Percentiles rank a stretch among this genome's conserved stretches.
Evolutionary conservation across 257 asterid species (phyloP).

Genomic region (Solanum medicagineum): DNA sequence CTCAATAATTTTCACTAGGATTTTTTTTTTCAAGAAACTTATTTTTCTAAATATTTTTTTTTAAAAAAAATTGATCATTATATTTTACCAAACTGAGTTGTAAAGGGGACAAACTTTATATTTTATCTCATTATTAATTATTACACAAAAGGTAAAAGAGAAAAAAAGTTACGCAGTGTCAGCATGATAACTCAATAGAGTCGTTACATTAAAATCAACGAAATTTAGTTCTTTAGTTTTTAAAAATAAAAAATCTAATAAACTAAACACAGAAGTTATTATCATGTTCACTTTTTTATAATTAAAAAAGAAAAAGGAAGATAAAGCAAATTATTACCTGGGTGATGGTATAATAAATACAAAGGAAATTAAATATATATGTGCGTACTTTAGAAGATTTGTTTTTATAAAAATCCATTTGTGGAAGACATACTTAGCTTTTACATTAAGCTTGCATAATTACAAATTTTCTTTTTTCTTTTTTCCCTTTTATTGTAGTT

Average conservation of each 20-base stretch:
- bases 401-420: conserved; percentile 3
- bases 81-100: background rate
- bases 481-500: background rate
- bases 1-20: background rate
- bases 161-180: background rate
- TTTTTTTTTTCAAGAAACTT: background rate
- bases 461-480: background rate
- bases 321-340: background rate
- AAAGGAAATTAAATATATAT: background rate
- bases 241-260: background rate
- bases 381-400: conserved; percentile 26
- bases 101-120: background rate
- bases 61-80: background rate
- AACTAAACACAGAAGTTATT: background rate
- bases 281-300: background rate
- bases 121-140: background rate
- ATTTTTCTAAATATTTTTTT: no score
- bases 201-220: background rate
- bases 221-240: background rate
- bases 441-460: conserved; percentile 60
- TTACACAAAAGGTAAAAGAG: background rate
- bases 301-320: background rate
- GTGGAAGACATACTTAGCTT: conserved; percentile 62
- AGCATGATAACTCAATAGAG: background rate
- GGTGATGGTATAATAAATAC: background rate